Percentiles rank a stretch among this genome's conserved stretches.
phyloP scores from a whole-genome alignment of 1,284 basidiomycete species.

The Trichosporon coremiiforme region DNA sequence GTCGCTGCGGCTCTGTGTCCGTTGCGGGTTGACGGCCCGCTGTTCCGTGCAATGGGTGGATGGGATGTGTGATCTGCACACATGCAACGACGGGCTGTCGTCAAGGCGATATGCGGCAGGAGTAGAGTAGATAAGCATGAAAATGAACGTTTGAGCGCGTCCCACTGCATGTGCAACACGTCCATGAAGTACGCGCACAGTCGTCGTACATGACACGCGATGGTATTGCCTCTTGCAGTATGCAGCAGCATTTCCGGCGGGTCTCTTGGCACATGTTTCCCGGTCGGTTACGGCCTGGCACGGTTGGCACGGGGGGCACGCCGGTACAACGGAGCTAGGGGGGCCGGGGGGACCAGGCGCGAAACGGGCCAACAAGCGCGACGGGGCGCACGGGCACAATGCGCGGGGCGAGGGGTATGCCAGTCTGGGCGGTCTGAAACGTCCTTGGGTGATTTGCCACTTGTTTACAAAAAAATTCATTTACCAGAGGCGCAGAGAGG shows the following conservation, averaged over 20 bases:
- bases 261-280: slow-evolving; percentile 3
- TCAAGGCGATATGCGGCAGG: neutral
- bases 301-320: neutral
- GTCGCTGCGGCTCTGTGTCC: neutral
- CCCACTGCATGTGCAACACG: slow-evolving; percentile 8
- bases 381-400: too few relatives aligned
- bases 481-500: neutral
- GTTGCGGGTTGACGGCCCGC: too few relatives aligned
- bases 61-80: neutral
- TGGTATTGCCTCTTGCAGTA: neutral
- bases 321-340: neutral
- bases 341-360: too few relatives aligned
- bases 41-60: neutral
- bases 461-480: slow-evolving; percentile 8
- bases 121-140: neutral
- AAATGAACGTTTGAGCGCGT: neutral
- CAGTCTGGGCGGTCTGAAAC: neutral
- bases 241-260: neutral
- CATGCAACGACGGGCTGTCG: neutral
- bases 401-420: too few relatives aligned
- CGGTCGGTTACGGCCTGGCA: slow-evolving; percentile 7
- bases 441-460: neutral
- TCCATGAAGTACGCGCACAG: neutral
- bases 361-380: too few relatives aligned
- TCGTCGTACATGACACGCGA: neutral